Evolutionary conservation across 768 basidiomycete species (phyloP), one percentile per base, ranked within the genome.

Genomic region (Tulasnella sp.): DNA sequence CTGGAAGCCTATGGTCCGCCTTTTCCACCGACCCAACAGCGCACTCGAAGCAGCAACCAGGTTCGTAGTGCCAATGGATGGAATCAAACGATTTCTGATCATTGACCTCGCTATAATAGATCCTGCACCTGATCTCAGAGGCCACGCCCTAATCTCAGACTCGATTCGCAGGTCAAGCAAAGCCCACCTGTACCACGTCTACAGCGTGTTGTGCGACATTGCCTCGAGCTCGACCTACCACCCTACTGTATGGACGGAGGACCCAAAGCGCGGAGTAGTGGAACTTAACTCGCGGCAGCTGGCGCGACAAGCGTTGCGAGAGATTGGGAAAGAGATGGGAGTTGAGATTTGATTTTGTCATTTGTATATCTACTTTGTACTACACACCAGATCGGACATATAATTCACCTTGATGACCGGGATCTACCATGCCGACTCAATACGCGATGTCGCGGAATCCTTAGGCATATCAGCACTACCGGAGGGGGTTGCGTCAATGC

Each of bases 181-280:
- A 15, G 91, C 86, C 0, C 93, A 95, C 66, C 73, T 98, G 10
- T 95, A 95, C 77, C 84, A 92, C 67, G 84, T 95, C 60, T 94
- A 94, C 67, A 73, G 81, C 0, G 72, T 87, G 1, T 70, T 96
- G 3, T 86, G 86, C 65, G 84, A 91, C 65, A 84, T 95, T 49
- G 84, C 80, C 7, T 82, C 89, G 1, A 79, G 85, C 58, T 81
- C 86, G 0, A 75, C 83, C 27, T 80, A 77, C 65, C 76, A 82
- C 11, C 87, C 91, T 0, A 76, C 78, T 1, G 78, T 81, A 10
- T 91, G 86, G 85, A 71, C 87, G 11, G 56, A 59, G 2, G 63
- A 65, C 10, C 64, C 51, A 34, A 49, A 56, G 42, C 49, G 38
- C 64, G 27, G 24, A 11, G 61, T 68, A n/a, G 70, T 68, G 4